Evolutionary conservation across 345 rosid species (phyloP), one percentile per base, ranked within the genome.

Genomic region (Garcia nutans): DNA sequence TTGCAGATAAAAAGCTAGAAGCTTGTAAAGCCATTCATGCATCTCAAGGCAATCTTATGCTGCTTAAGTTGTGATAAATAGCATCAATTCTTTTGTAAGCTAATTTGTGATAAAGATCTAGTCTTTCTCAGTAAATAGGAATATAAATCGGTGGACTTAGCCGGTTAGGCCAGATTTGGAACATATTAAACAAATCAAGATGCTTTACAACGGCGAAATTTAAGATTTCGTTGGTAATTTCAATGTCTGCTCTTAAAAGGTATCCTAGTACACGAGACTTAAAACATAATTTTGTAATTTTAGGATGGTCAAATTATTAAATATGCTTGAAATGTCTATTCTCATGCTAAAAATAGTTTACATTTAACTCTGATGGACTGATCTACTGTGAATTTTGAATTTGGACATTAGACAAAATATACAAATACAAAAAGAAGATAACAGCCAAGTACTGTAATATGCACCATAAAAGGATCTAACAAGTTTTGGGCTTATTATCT

Each of bases 391-490:
- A 23, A 22, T 19, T 17, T 65, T 65, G 49, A 49, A 68, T 47
- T 45, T 28, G 56, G 3, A 47, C 61, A 12, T 12, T 50, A 16
- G 55, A 50, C 13, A 37, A 37, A 37, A 50, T 12, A 11, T 11
- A 1, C 15, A 10, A 50, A 50, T 6, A 37, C 41, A 5, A 6
- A 37, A 37, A 37, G 50, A 13, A 47, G 15, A 47, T 47, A 47
- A 47, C 13, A 47, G 50, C 10, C 10, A n/a, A 20, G 20, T 19
- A 67, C 31, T 22, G 23, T 2, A 68, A 68, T 11, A 68, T 11
- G n/a, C 24, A 12, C 41, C n/a, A 71, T 22, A 56, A 20, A 49
- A 20, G 61, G 70, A 74, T 65, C 59, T 50, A 65, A 24, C 42
- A 22, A 50, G 54, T 10, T 73, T 61, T 37, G 20, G 28, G 54